Evolutionary conservation across 495 filamentous ascomycete species (phyloP).

Genomic region (Lophiostoma macrostomum): DNA sequence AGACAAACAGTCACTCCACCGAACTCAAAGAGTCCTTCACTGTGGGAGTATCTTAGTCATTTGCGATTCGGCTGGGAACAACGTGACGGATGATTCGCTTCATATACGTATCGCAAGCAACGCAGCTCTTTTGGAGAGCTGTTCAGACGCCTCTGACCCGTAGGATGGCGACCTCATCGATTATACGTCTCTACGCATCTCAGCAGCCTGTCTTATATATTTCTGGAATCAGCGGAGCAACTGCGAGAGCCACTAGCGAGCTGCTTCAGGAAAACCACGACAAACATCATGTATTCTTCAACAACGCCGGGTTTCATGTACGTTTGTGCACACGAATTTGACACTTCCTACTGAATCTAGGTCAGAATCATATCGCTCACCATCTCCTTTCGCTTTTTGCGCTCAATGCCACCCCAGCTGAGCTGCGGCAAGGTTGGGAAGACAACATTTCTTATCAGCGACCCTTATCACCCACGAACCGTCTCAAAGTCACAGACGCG

Average conservation of each 20-base stretch:
- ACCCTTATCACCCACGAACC: conserved; percentile 43
- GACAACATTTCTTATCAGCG: conserved; percentile 63
- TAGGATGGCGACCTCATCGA: conserved; percentile 67
- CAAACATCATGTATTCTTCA: conserved; percentile 77
- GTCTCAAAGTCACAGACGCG: conserved; percentile 52
- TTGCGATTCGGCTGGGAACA: too few relatives aligned
- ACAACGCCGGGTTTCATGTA: conserved; percentile 57
- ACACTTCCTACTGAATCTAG: too few relatives aligned
- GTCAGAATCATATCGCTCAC: conserved; percentile 64
- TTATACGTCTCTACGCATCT: conserved; percentile 54
- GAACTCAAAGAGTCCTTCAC: too few relatives aligned
- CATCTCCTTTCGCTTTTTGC: conserved; percentile 72
- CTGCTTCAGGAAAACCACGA: conserved; percentile 73
- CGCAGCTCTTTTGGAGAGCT: too few relatives aligned
- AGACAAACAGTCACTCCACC: too few relatives aligned
- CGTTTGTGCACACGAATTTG: too few relatives aligned
- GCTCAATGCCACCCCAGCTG: conserved; percentile 60
- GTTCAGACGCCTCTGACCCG: too few relatives aligned
- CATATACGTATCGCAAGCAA: too few relatives aligned
- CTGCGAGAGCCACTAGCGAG: conserved; percentile 58
- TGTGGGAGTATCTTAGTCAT: too few relatives aligned
- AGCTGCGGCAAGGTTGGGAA: conserved; percentile 57
- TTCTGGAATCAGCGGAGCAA: conserved; percentile 51
- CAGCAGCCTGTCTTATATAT: conserved; percentile 58
- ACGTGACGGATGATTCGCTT: too few relatives aligned